These are phyloP conservation scores for Aureobasidium namibiae DNA, from an alignment of 2,329 filamentous ascomycete genomes.

Conservation along the genomic window DNA sequence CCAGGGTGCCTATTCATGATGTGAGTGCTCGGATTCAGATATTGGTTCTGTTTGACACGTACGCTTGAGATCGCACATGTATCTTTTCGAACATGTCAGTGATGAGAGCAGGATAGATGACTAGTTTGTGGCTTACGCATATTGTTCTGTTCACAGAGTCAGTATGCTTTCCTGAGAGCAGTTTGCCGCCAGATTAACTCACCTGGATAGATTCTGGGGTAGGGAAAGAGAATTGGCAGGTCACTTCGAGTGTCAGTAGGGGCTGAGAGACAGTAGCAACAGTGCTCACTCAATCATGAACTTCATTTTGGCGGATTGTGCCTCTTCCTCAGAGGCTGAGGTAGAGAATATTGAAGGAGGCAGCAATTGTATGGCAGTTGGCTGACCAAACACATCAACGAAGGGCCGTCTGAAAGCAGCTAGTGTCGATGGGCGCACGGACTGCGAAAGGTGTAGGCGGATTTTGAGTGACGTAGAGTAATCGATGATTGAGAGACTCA, in stretches of 20 bases:
- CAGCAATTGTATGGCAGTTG: not conserved
- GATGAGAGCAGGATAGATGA: not conserved
- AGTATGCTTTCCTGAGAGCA: not conserved
- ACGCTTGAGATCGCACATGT: conserved; percentile 79
- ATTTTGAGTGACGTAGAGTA: not conserved
- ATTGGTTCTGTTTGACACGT: conserved; percentile 11
- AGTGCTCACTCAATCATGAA: conserved; percentile 66
- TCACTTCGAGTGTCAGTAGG: conserved; percentile 37
- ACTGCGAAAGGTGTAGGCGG: not conserved
- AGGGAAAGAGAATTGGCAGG: conserved; percentile 64
- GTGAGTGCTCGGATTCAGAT: not conserved
- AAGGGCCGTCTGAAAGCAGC: not conserved
- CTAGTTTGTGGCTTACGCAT: conserved; percentile 42
- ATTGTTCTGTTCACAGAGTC: conserved; percentile 45
- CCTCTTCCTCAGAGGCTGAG: not conserved
- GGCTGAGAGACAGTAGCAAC: not conserved
- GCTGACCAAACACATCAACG: conserved; percentile 6
- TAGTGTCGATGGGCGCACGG: not conserved
- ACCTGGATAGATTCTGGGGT: conserved; percentile 62
- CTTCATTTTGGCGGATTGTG: conserved; percentile 53
- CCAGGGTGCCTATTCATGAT: conserved; percentile 56
- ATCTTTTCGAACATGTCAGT: conserved; percentile 30
- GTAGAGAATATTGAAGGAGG: not conserved
- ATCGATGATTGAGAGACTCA: not conserved
- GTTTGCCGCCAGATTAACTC: conserved; percentile 9